Percentiles rank a stretch among this genome's conserved stretches.
These are phyloP conservation scores for Diaporthe sp. DNA, from an alignment of 2,329 filamentous ascomycete species.

Conservation along the genomic window DNA sequence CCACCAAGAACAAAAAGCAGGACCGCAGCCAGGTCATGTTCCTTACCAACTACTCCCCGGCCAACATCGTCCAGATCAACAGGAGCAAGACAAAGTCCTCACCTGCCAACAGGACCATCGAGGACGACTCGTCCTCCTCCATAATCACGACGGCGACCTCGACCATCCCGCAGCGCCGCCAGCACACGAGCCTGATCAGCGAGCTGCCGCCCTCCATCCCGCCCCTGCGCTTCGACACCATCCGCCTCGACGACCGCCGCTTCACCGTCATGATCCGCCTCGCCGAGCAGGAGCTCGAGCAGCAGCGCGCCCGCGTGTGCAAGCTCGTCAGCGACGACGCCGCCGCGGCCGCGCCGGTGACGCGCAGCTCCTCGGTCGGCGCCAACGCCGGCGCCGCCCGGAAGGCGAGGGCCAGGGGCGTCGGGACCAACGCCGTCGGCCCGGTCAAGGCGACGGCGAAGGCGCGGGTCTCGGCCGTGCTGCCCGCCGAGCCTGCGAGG, in stretches of 20 bases:
- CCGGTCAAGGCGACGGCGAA: not conserved
- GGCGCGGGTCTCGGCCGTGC: not conserved
- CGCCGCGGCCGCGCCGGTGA: not conserved
- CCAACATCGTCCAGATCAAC: not conserved
- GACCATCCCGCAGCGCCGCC: not conserved
- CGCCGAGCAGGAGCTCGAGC: conserved; percentile 35
- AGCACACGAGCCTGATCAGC: conserved; percentile 26
- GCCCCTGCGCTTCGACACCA: conserved; percentile 21
- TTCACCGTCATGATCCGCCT: conserved; percentile 28
- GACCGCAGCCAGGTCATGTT: conserved; percentile 6
- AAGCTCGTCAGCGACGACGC: conserved; percentile 9
- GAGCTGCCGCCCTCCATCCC: not conserved
- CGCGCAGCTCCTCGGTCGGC: conserved; percentile 23
- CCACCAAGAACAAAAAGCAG: not conserved
- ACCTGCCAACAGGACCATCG: not conserved
- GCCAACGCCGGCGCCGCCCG: not conserved
- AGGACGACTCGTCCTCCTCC: conserved; percentile 8
- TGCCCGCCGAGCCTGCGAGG: not conserved
- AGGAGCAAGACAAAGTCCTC: not conserved
- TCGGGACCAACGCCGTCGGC: not conserved
- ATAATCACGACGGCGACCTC: conserved; percentile 15
- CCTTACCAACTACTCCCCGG: conserved; percentile 15
- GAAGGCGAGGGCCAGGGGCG: not conserved
- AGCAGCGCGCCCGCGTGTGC: conserved; percentile 14
- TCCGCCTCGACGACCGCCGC: conserved; percentile 25